Conservation (phyloP, 2,329 filamentous ascomycete genomes). For the Thielaviopsis euricoi region DNA sequence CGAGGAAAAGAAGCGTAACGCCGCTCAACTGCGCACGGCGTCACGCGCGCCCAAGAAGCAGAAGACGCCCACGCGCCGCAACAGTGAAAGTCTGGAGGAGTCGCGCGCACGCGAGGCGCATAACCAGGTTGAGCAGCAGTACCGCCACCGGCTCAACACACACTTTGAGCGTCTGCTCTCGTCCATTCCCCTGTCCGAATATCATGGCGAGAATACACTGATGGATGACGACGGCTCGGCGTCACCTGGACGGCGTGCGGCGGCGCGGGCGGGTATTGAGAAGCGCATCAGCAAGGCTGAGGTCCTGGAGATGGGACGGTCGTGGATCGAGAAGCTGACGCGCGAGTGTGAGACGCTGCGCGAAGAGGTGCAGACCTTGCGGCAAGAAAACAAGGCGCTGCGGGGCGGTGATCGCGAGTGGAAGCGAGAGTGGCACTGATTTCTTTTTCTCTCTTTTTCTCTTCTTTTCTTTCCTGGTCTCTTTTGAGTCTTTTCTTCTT, state of each 20-base stretch:
- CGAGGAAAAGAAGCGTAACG: conserved; percentile 11
- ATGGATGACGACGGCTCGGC: conserved; percentile 15
- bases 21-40: conserved; percentile 13
- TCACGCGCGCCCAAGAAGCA: conserved; percentile 13
- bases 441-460: background rate
- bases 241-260: conserved; percentile 14
- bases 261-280: conserved; percentile 13
- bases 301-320: conserved; percentile 28
- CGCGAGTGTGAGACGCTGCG: conserved; percentile 21
- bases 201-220: conserved; percentile 17
- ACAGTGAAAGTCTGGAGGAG: conserved; percentile 28
- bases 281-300: conserved; percentile 26
- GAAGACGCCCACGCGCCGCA: conserved; percentile 13
- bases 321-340: conserved; percentile 25
- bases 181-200: conserved; percentile 21
- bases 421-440: background rate
- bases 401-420: background rate
- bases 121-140: conserved; percentile 32
- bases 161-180: conserved; percentile 28
- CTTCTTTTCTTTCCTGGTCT: background rate
- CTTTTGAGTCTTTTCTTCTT: background rate
- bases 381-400: conserved; percentile 3
- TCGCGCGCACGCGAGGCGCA: conserved; percentile 20
- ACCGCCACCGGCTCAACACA: conserved; percentile 29
- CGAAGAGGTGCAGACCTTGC: conserved; percentile 14